Evolutionary conservation across 2,329 filamentous ascomycete species (phyloP).

Genomic region (Gnomoniopsis smithogilvyi): DNA sequence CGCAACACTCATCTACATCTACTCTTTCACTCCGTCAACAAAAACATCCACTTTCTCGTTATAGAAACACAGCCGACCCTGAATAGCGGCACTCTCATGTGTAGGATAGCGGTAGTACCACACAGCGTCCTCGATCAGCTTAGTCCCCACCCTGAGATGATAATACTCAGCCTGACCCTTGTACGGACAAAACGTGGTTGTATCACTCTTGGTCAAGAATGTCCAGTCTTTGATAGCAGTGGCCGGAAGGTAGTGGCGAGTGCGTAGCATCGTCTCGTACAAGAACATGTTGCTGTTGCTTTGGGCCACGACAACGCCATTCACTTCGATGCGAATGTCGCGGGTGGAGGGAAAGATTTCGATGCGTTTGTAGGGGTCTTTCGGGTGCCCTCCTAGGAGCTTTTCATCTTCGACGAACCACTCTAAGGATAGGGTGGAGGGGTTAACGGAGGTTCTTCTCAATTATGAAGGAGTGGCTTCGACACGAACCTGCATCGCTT

Average conservation of each 20-base stretch:
- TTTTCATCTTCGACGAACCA: slow-evolving; percentile 37
- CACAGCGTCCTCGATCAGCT: slow-evolving; percentile 45
- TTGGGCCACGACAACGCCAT: slow-evolving; percentile 45
- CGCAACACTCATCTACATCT: neutral
- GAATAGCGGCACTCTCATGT: slow-evolving; percentile 51
- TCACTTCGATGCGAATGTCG: slow-evolving; percentile 45
- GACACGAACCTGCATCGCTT: slow-evolving; percentile 11
- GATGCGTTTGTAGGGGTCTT: slow-evolving; percentile 64
- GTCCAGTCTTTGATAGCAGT: slow-evolving; percentile 41
- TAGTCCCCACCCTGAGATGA: slow-evolving; percentile 44
- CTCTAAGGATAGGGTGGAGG: slow-evolving; percentile 21
- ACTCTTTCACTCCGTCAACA: slow-evolving; percentile 45
- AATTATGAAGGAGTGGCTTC: slow-evolving; percentile 12
- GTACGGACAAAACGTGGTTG: slow-evolving; percentile 61
- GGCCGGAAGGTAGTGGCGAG: slow-evolving; percentile 57
- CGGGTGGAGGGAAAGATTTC: slow-evolving; percentile 57
- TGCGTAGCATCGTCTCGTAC: slow-evolving; percentile 57
- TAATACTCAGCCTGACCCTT: slow-evolving; percentile 66
- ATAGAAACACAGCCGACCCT: slow-evolving; percentile 61
- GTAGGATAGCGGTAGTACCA: slow-evolving; percentile 63
- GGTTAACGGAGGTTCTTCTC: neutral
- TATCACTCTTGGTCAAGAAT: slow-evolving; percentile 46
- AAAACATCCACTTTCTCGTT: slow-evolving; percentile 66
- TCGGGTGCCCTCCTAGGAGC: slow-evolving; percentile 49
- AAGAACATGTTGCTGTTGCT: slow-evolving; percentile 48